Conservation (phyloP, 208 protist species). For the Leishmania arabica region DNA sequence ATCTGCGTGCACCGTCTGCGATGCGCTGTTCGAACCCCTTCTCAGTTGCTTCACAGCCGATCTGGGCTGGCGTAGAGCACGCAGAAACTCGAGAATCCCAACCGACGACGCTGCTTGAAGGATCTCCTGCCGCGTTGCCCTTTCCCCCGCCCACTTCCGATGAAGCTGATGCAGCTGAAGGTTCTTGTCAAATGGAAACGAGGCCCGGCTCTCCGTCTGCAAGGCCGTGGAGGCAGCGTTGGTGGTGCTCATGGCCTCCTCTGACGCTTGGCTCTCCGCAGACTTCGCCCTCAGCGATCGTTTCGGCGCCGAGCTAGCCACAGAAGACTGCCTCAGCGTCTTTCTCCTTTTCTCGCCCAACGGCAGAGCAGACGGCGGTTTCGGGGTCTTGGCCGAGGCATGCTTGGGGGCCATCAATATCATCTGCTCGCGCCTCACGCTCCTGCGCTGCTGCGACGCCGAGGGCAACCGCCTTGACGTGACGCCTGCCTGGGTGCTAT, state of each 20-base stretch:
- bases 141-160: slow-evolving; percentile 15
- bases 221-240: background rate
- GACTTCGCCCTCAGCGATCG: background rate
- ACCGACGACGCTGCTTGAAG: slow-evolving; percentile 10
- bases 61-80: background rate
- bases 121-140: slow-evolving; percentile 3
- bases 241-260: background rate
- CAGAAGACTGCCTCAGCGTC: background rate
- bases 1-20: background rate
- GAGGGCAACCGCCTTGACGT: background rate
- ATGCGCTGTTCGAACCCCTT: too few species aligned
- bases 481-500: background rate
- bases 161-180: slow-evolving; percentile 8
- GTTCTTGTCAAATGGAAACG: background rate
- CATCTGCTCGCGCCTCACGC: background rate
- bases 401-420: background rate
- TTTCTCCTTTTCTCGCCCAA: background rate
- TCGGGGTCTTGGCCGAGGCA: background rate
- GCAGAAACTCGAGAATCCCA: slow-evolving; percentile 23
- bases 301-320: background rate
- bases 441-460: background rate
- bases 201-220: background rate
- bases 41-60: background rate
- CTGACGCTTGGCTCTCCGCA: slow-evolving; percentile 2
- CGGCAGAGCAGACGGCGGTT: slow-evolving; percentile 2